These are phyloP conservation scores for Rhizopogon salebrosus DNA, from an alignment of 768 basidiomycete genomes.

Conservation along the genomic window DNA sequence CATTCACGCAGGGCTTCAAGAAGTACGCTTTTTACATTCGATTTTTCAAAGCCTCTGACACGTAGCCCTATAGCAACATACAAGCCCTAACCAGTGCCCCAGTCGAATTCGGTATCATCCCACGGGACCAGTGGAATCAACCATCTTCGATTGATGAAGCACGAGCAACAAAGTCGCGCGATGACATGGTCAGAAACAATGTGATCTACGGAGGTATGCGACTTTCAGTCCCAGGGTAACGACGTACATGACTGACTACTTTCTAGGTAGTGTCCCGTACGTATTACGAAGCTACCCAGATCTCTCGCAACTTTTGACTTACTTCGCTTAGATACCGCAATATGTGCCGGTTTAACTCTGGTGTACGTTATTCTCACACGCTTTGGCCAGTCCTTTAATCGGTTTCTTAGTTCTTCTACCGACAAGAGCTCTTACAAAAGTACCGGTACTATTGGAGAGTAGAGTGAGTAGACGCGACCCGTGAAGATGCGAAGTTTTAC, in stretches of 20 bases:
- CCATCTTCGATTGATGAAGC: slow-evolving; percentile 75
- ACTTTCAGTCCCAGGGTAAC: not conserved
- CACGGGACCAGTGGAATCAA: slow-evolving; percentile 68
- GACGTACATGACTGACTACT: not conserved
- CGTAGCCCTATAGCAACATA: slow-evolving; percentile 21
- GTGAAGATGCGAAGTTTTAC: not conserved
- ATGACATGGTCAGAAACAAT: slow-evolving; percentile 56
- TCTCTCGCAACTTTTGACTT: slow-evolving; percentile 1
- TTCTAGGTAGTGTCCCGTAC: slow-evolving; percentile 67
- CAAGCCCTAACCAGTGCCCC: slow-evolving; percentile 22
- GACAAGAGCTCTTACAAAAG: slow-evolving; percentile 67
- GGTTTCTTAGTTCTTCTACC: slow-evolving; percentile 69
- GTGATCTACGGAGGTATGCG: slow-evolving; percentile 62
- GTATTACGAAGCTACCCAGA: slow-evolving; percentile 25
- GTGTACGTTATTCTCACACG: slow-evolving; percentile 40
- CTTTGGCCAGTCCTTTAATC: not conserved
- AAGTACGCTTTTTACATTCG: slow-evolving; percentile 30
- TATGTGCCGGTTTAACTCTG: slow-evolving; percentile 95
- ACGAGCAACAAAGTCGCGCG: slow-evolving; percentile 50
- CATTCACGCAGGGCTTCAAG: slow-evolving; percentile 74
- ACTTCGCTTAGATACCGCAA: slow-evolving; percentile 64
- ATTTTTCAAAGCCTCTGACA: slow-evolving; percentile 5
- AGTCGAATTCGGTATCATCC: slow-evolving; percentile 60
- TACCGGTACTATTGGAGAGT: slow-evolving; percentile 91
- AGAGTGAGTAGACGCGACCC: slow-evolving; percentile 48